Conservation (phyloP, 768 basidiomycete genomes). For the Phanerochaete carnosa region DNA sequence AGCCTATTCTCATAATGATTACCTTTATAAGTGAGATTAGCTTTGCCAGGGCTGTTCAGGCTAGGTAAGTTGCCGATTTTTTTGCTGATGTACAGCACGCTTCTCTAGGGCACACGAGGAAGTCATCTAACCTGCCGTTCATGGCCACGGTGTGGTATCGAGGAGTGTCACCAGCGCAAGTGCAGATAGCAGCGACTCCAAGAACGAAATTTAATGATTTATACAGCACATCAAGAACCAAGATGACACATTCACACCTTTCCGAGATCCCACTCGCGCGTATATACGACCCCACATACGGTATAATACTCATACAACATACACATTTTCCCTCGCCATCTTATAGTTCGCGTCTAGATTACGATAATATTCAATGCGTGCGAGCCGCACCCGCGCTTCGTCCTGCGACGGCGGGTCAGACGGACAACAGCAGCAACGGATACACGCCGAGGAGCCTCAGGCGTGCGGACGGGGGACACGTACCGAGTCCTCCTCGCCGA, state of each 20-base stretch:
- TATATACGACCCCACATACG: not conserved
- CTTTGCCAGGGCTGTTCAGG: no score
- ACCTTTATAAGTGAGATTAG: no score
- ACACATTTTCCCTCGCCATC: conserved; percentile 27
- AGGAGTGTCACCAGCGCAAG: no score
- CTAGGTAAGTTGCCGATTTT: no score
- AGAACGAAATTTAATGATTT: not conserved
- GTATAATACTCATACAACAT: conserved; percentile 12
- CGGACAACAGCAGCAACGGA: not conserved
- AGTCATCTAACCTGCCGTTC: no score
- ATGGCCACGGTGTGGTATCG: no score
- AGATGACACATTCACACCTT: not conserved
- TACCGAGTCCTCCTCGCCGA: conserved; percentile 22
- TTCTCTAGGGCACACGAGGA: no score
- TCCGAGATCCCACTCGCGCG: not conserved
- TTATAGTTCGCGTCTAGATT: conserved; percentile 23
- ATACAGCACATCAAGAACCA: not conserved
- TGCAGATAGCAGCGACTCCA: not conserved
- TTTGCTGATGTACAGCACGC: no score
- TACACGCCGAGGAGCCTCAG: not conserved
- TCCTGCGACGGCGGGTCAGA: conserved; percentile 13
- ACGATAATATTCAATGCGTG: conserved; percentile 25
- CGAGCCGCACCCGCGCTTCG: conserved; percentile 18
- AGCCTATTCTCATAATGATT: no score
- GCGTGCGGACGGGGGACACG: conserved; percentile 9